These are phyloP conservation scores for Crepidotus variabilis DNA, from an alignment of 768 basidiomycete genomes.

Conservation along the genomic window DNA sequence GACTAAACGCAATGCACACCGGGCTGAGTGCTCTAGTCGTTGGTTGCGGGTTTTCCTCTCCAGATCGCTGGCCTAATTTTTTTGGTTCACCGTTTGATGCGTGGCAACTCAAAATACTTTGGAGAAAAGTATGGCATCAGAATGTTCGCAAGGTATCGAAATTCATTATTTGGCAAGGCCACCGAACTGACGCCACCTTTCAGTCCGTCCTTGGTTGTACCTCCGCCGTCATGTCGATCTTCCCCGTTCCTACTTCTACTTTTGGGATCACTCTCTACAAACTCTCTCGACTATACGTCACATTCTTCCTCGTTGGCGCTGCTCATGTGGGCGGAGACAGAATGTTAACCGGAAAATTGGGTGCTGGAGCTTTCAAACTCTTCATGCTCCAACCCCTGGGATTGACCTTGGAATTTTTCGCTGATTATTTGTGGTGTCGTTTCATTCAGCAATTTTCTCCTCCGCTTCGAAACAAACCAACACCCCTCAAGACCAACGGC, in stretches of 20 bases:
- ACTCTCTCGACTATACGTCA: constrained; percentile 16
- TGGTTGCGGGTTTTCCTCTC: constrained; percentile 16
- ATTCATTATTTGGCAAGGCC: too few relatives aligned
- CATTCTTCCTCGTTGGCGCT: constrained; percentile 29
- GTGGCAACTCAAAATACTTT: constrained; percentile 19
- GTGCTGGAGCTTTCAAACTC: constrained; percentile 25
- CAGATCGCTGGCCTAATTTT: constrained; percentile 20
- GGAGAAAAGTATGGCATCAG: constrained; percentile 23
- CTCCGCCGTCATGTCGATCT: background rate
- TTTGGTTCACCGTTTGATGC: constrained; percentile 18
- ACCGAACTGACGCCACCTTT: background rate
- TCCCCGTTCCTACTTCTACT: background rate
- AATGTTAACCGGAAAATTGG: constrained; percentile 23
- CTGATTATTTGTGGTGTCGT: constrained; percentile 3
- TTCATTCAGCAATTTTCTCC: background rate
- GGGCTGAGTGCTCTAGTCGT: constrained; percentile 10
- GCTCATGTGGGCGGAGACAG: constrained; percentile 30
- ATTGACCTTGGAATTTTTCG: constrained; percentile 23
- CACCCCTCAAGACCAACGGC: background rate
- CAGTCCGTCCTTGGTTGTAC: constrained; percentile 11
- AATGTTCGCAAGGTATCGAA: constrained; percentile 16
- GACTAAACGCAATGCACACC: constrained; percentile 16
- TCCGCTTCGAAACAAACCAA: background rate
- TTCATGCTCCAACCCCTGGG: constrained; percentile 31
- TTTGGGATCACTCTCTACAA: background rate